Conservation (phyloP, 2,329 filamentous ascomycete species). For the Pseudopyricularia cyperi region DNA sequence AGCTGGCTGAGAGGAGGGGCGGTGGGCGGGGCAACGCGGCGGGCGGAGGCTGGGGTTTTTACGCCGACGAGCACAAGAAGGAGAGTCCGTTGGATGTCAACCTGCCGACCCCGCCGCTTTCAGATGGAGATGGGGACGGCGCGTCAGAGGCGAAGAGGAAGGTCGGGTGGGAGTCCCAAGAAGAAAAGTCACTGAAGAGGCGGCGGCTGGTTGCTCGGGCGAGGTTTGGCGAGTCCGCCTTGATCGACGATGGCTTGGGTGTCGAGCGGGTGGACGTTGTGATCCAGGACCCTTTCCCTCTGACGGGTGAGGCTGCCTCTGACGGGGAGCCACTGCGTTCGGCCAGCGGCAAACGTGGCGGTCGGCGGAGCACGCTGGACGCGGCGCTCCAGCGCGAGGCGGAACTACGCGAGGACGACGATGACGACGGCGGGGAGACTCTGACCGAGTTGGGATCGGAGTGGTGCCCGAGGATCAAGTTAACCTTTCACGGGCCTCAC, state of each 20-base stretch:
- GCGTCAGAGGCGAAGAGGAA: slow-evolving; percentile 1
- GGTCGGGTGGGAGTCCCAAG: slow-evolving; percentile 8
- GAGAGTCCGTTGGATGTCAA: slow-evolving; percentile 42
- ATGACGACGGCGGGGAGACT: slow-evolving; percentile 8
- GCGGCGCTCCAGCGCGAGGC: slow-evolving; percentile 17
- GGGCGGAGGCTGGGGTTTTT: slow-evolving; percentile 63
- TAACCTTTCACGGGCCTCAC: slow-evolving; percentile 64
- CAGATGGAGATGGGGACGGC: slow-evolving; percentile 16
- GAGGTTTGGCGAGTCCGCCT: slow-evolving; percentile 54
- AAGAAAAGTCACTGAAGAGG: slow-evolving; percentile 33
- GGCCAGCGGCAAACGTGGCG: neutral
- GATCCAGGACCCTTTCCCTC: slow-evolving; percentile 43
- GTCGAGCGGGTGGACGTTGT: slow-evolving; percentile 48
- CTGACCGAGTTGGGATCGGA: slow-evolving; percentile 3
- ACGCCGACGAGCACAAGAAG: slow-evolving; percentile 47
- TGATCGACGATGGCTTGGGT: slow-evolving; percentile 42
- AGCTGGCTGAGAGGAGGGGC: slow-evolving; percentile 57
- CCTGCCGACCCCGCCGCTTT: slow-evolving; percentile 31
- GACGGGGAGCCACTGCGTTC: slow-evolving; percentile 1
- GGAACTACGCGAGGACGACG: slow-evolving; percentile 12
- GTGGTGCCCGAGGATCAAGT: slow-evolving; percentile 46
- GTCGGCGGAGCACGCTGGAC: slow-evolving; percentile 22
- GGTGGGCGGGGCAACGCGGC: slow-evolving; percentile 53
- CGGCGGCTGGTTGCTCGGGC: slow-evolving; percentile 48
- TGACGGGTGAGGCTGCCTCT: slow-evolving; percentile 1